Evolutionary conservation across 2,329 filamentous ascomycete species (phyloP).

Genomic region (Monilinia fructicola): DNA sequence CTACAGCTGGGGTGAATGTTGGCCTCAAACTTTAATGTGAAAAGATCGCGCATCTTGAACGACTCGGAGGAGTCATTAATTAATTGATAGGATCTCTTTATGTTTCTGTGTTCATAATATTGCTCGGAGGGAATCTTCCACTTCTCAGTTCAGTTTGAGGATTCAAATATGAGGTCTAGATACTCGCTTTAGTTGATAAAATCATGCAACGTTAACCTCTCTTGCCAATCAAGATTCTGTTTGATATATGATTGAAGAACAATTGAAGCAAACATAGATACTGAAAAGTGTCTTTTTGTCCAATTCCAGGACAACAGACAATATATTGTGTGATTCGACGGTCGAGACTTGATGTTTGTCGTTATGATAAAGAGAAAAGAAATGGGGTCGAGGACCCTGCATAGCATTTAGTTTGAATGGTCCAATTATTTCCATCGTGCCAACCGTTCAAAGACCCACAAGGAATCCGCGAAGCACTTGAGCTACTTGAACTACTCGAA

Average conservation of each 20-base stretch:
- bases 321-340: neutral
- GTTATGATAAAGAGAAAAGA: constrained; percentile 1
- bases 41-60: neutral
- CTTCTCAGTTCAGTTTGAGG: neutral
- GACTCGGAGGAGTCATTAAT: neutral
- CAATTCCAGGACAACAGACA: neutral
- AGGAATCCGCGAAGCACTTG: neutral
- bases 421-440: neutral
- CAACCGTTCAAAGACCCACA: neutral
- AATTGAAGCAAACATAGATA: neutral
- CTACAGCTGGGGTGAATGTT: neutral
- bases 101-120: neutral
- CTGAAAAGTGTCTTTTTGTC: neutral
- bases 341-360: neutral
- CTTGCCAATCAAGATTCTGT: neutral
- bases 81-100: neutral
- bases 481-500: neutral
- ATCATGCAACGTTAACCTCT: neutral
- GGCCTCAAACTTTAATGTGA: neutral
- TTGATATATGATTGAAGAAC: neutral
- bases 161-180: constrained; percentile 1
- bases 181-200: neutral
- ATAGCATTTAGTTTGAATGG: neutral
- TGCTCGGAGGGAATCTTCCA: neutral
- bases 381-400: constrained; percentile 10